Conservation (phyloP, 1,284 basidiomycete genomes). For the Papiliotrema nemorosa region DNA sequence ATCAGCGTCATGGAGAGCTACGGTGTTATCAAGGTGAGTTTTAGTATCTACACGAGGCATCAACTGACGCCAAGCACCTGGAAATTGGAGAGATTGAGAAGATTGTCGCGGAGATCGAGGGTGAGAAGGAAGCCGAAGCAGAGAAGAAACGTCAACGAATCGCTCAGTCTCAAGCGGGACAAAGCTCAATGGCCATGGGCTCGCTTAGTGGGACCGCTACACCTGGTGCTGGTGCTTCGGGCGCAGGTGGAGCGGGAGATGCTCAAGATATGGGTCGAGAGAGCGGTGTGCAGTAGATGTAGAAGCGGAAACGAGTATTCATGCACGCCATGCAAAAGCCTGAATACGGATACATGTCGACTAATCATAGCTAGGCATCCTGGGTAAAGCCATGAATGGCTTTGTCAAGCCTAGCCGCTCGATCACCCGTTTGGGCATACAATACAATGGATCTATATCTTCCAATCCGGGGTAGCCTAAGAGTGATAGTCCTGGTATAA, state of each 20-base stretch:
- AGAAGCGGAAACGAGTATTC: background rate
- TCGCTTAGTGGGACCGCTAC: background rate
- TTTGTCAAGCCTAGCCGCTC: slow-evolving; percentile 59
- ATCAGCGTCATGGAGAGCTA: slow-evolving; percentile 95
- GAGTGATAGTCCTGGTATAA: slow-evolving; percentile 68
- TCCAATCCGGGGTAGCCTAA: slow-evolving; percentile 80
- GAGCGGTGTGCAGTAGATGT: slow-evolving; percentile 32
- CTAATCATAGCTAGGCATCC: slow-evolving; percentile 5
- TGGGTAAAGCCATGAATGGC: slow-evolving; percentile 33
- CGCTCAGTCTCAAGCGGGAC: slow-evolving; percentile 60
- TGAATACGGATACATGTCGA: background rate
- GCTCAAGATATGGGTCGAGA: slow-evolving; percentile 29
- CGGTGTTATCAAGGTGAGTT: slow-evolving; percentile 77
- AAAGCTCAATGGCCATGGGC: slow-evolving; percentile 45
- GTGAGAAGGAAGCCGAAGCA: slow-evolving; percentile 94
- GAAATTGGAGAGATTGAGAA: slow-evolving; percentile 81
- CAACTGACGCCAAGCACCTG: slow-evolving; percentile 60
- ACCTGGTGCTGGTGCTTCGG: slow-evolving; percentile 8
- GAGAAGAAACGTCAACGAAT: slow-evolving; percentile 75
- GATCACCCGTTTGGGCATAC: slow-evolving; percentile 82
- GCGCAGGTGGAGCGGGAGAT: slow-evolving; percentile 17
- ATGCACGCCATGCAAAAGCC: slow-evolving; percentile 6
- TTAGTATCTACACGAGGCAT: background rate
- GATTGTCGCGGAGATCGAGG: slow-evolving; percentile 86
- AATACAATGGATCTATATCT: slow-evolving; percentile 90